phyloP scores from a whole-genome alignment of 2,329 filamentous ascomycete species.

The Aspergillus melleus region DNA sequence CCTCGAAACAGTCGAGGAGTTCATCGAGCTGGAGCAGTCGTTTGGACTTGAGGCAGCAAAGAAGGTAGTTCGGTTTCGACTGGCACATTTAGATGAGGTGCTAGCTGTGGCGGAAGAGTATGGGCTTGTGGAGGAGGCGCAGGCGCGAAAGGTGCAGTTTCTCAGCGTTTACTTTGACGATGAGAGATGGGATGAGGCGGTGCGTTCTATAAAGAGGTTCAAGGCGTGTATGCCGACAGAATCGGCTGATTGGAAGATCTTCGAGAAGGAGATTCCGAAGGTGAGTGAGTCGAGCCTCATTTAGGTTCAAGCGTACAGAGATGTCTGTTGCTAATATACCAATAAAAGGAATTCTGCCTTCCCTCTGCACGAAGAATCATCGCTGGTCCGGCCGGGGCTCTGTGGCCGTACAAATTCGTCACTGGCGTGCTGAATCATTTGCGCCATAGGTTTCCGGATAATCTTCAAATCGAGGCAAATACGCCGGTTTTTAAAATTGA shows the following conservation, averaged over 20 bases:
- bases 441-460: conserved; percentile 33
- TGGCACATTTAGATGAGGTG: conserved; percentile 25
- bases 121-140: conserved; percentile 19
- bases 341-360: conserved; percentile 24
- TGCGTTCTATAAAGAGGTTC: conserved; percentile 22
- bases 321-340: not conserved
- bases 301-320: not conserved
- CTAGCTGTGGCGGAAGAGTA: conserved; percentile 21
- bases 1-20: conserved; percentile 28
- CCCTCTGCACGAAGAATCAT: conserved; percentile 25
- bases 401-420: conserved; percentile 37
- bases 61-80: conserved; percentile 22
- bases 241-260: conserved; percentile 25
- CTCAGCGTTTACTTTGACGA: conserved; percentile 30
- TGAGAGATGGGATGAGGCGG: conserved; percentile 20
- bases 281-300: conserved; percentile 4
- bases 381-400: conserved; percentile 27
- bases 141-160: conserved; percentile 29
- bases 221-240: conserved; percentile 29
- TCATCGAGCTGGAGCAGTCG: conserved; percentile 14
- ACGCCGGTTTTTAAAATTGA: conserved; percentile 20
- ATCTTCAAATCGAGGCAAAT: conserved; percentile 26
- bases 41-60: conserved; percentile 23
- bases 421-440: conserved; percentile 23
- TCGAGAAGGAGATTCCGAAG: conserved; percentile 24